These are phyloP conservation scores for Fomitopsis schrenkii DNA, from an alignment of 1,284 basidiomycete species.

Conservation along the genomic window DNA sequence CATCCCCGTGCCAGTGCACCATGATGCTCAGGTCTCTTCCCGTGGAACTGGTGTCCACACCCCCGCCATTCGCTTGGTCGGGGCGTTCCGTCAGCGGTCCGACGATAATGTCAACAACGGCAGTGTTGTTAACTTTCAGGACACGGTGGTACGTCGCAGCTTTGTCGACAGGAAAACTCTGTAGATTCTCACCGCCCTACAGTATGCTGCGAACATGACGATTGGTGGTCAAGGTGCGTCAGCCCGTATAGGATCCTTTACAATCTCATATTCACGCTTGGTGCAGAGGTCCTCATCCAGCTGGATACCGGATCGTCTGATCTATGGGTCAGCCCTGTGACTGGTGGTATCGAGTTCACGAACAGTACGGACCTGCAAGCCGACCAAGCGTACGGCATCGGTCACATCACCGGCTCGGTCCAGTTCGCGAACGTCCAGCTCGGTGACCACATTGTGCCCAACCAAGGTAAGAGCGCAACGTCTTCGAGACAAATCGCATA, in stretches of 20 bases:
- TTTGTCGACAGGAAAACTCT: background rate
- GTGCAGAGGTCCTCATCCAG: slow-evolving; percentile 19
- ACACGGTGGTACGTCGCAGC: slow-evolving; percentile 18
- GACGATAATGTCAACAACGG: slow-evolving; percentile 4
- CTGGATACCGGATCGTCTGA: slow-evolving; percentile 24
- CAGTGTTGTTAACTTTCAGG: slow-evolving; percentile 20
- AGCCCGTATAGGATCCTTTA: background rate
- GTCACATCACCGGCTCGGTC: slow-evolving; percentile 19
- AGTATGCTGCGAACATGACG: slow-evolving; percentile 25
- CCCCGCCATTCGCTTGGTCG: slow-evolving; percentile 4
- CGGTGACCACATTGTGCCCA: slow-evolving; percentile 22
- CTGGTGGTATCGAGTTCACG: slow-evolving; percentile 9
- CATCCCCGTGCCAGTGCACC: slow-evolving; percentile 12
- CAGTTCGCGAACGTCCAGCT: slow-evolving; percentile 23
- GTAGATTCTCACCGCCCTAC: background rate
- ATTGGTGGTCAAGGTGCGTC: slow-evolving; percentile 16
- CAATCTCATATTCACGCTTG: background rate
- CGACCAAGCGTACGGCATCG: slow-evolving; percentile 21
- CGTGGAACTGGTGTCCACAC: slow-evolving; percentile 9
- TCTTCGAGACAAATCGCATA: background rate
- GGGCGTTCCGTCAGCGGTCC: background rate
- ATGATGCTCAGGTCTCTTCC: background rate
- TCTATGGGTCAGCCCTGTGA: slow-evolving; percentile 17
- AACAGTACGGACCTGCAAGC: slow-evolving; percentile 18
- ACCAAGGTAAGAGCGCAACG: slow-evolving; percentile 21